Base-by-base conservation (phyloP, 2,329 filamentous ascomycete species). In the Exophiala spinifera region DNA sequence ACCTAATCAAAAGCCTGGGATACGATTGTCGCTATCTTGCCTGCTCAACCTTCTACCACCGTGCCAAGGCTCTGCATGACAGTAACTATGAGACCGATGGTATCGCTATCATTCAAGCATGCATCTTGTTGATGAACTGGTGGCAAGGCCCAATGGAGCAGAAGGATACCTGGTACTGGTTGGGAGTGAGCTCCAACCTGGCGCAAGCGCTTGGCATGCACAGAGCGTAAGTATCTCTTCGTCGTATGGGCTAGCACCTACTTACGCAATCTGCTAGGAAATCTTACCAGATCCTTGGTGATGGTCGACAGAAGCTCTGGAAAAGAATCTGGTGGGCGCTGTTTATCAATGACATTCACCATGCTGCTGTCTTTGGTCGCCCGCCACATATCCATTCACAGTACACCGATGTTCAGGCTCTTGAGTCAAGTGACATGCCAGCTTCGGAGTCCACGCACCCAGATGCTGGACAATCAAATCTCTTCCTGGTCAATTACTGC, bases 151-250 rank as follows among this genome's bases (percentile, higher is more conserved):
- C 63, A 31, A 58, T 62, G 6, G 64, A 65, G 19, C 63, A 61
- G 15, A 64, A 66, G 49, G 63, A 66, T 40, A 55, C 63, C 23
- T 66, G 63, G 62, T 60, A 66, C 47, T 66, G 64, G 64, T 33
- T 62, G 25, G 63, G 64, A 6, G 55, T 64, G 17, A 59, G 62
- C 14, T 50, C 52, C 2, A 58, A 59, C 23, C 56, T 65, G 49
- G 64, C 64, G 36, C 64, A 63, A 40, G 53, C 63, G 10, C 31
- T 65, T 13, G 63, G 64, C 3, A 56, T 66, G 46, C 62, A 66
- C 52, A 61, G 59, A 57, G 42, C 46, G 64, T 65, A 25, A 15
- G 62, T 54, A 10, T 37, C 25, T 15, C 10, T 43, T 19, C 17
- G n/a, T 42, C n/a, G n/a, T 33, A 28, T 1, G 25, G n/a, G 25